Evolutionary conservation across 768 basidiomycete species (phyloP), one percentile per base, ranked within the genome.

Genomic region (Strobilomyces dryophilus): DNA sequence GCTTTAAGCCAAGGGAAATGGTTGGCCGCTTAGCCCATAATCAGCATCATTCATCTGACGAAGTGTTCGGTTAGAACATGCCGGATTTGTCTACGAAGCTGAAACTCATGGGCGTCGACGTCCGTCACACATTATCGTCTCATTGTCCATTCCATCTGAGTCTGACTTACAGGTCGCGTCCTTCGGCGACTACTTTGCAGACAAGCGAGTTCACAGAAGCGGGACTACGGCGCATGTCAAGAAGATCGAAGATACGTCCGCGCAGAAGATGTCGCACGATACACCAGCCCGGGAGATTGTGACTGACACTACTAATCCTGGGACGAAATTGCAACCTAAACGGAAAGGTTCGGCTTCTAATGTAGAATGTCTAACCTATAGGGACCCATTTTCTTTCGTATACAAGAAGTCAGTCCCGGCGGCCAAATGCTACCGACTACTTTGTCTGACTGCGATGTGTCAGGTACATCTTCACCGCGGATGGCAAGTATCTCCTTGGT

Each of bases 11-110:
- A 15, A 65, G 79, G 32, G 69, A 72, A 53, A 80, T 81, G 79
- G 72, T 71, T 37, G 3, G 68, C 21, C 18, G 24, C 18, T 34
- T 21, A 46, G 45, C 45, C 8, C 17, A 32, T 21, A 5, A 14
- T 12, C 18, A 24, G 15, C 5, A 12, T 20, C 29, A 11, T 44
- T 27, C 41, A 29, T 40, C 29, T 50, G 29, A 52, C 53, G 14
- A 26, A 45, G 36, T 43, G 17, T 5, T 36, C 18, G 24, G 4
- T 15, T 42, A 66, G 79, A 84, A 81, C 56, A 68, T 76, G 39
- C 84, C 85, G 2, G 87, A 89, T 61, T 66, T 85, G 45, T 84
- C 82, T 51, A 88, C 85, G 17, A 87, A 87, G 61, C 74, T 89
- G 47, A 71, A 71, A 45, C 71, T 83, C 8, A 81, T 82, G 78